Evolutionary conservation across 1,139 yeast species (phyloP).

Genomic region (Kurtzmaniella natalensis): DNA sequence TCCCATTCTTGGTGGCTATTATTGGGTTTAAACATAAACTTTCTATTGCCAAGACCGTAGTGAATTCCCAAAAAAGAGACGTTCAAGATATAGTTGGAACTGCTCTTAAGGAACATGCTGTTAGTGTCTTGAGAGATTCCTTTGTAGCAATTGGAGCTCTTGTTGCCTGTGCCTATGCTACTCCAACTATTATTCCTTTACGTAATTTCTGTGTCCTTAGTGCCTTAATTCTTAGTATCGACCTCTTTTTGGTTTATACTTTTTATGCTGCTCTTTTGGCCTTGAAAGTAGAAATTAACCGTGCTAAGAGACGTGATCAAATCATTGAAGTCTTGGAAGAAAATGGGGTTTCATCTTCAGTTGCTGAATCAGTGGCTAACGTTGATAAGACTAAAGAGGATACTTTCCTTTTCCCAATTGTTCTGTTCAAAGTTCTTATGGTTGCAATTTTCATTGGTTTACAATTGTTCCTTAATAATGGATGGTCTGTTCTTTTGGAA

Average conservation of each 20-base stretch:
- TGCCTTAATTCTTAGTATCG: constrained; percentile 69
- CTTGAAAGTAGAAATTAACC: constrained; percentile 82
- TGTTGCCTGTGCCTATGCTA: constrained; percentile 61
- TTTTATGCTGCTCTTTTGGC: constrained; percentile 85
- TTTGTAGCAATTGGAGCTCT: constrained; percentile 72
- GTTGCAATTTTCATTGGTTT: constrained; percentile 65
- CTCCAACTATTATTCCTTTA: constrained; percentile 70
- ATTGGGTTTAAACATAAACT: constrained; percentile 91
- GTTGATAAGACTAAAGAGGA: constrained; percentile 1
- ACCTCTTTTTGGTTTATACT: constrained; percentile 71
- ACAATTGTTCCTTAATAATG: constrained; percentile 72
- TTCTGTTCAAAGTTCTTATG: constrained; percentile 62
- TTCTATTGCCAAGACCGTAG: constrained; percentile 63
- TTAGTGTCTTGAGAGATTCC: constrained; percentile 75
- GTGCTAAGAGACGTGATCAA: constrained; percentile 81
- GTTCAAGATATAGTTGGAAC: constrained; percentile 46
- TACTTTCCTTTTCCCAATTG: constrained; percentile 30
- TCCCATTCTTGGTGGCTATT: constrained; percentile 89
- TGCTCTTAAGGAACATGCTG: constrained; percentile 66
- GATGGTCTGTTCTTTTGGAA: constrained; percentile 56
- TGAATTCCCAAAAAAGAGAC: constrained; percentile 35
- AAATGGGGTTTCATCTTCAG: constrained; percentile 78
- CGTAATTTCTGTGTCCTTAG: constrained; percentile 80
- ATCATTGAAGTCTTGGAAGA: constrained; percentile 85
- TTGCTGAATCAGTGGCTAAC: constrained; percentile 56